Base-by-base conservation (phyloP, 768 basidiomycete species). In the Plicaturopsis crispa region DNA sequence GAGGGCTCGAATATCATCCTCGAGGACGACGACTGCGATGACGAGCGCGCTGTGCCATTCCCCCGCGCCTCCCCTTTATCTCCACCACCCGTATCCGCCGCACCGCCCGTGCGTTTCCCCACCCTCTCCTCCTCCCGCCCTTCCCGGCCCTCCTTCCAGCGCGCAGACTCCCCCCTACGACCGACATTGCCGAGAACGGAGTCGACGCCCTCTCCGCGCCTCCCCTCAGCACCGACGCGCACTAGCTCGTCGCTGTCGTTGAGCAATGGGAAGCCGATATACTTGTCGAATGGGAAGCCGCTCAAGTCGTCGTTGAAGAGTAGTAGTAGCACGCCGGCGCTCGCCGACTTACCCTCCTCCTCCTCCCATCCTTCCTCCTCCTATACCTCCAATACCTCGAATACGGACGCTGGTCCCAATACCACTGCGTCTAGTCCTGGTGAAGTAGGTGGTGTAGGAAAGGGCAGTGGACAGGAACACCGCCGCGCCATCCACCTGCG, bases 271-370 rank as follows among this genome's bases (percentile, higher is more conserved):
- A 59, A 44, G 48, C 68, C 60, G 11, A 66, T 80, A 38, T 55
- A 78, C 17, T 71, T 80, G 23, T 64, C 75, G 14, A 89, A 81
- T 41, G 90, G 91, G 31, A 88, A 88, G 53, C 84, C 89, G 3
- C 80, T 96, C 60, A 89, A 89, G 52, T 72, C 84, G 0, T 84
- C 87, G 2, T 73, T 96, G 49, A 96, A 94, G 56, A 64, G 66
- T 0, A 8, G 10, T 28, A 8, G 10, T 14, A 8, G 55, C 59
- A 26, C 28, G 24, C 26, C 26, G 26, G 8, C 26, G 14, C 8
- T 28, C 8, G 10, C 26, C 10, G 26, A 28, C 26, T 59, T 52
- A 2, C 30, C 44, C 3, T 57, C 55, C 0, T 38, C 50, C 2
- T 48, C 48, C 8, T 21, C 42, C 37, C 37, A 59, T 4, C 10